A percentile compares a stretch with the other conserved stretches of the same genome.
These are phyloP conservation scores for Leccinum barrowsii DNA, from an alignment of 768 basidiomycete species.

Conservation along the genomic window DNA sequence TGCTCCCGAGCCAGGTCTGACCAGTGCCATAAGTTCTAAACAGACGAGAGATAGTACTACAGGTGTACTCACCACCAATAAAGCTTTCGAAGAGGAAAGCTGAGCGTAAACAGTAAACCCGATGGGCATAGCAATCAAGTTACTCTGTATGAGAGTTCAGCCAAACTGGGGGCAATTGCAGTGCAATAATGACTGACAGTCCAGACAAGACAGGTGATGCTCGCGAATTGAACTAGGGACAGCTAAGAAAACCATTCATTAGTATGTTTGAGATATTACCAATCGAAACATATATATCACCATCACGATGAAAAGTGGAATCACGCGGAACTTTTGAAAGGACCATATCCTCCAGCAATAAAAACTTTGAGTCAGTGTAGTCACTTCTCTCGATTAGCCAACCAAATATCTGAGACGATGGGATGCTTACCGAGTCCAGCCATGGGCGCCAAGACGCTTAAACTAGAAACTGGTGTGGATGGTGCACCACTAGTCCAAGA, in stretches of 20 bases:
- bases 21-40: background rate
- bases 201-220: background rate
- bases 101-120: too few relatives aligned
- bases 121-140: too few relatives aligned
- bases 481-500: too few relatives aligned
- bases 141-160: too few relatives aligned
- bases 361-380: constrained; percentile 12
- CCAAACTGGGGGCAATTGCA: too few relatives aligned
- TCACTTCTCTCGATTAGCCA: background rate
- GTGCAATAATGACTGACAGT: background rate
- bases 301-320: constrained; percentile 14
- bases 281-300: background rate
- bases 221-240: constrained; percentile 17
- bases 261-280: background rate
- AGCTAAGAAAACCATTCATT: constrained; percentile 6
- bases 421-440: background rate
- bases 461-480: too few relatives aligned
- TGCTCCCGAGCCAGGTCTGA: too few relatives aligned
- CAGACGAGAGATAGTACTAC: too few relatives aligned
- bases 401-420: background rate
- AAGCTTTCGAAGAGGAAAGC: too few relatives aligned
- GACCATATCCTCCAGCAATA: constrained; percentile 22
- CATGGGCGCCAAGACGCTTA: background rate
- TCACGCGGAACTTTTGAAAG: background rate
- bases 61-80: background rate